phyloP scores from a whole-genome alignment of 164 flowering plant genomes.

The Liquidambar formosana region DNA sequence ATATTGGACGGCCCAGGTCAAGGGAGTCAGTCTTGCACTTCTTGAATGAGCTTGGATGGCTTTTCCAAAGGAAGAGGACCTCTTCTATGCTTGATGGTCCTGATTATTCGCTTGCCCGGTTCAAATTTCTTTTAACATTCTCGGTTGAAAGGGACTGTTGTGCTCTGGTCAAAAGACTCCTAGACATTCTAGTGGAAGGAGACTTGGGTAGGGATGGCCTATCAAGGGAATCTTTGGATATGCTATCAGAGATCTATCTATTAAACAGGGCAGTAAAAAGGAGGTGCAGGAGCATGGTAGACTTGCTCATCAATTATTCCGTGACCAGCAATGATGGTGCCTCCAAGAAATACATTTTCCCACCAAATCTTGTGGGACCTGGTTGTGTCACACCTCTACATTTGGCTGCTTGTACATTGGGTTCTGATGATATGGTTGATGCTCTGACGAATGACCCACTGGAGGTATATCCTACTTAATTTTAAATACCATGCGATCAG shows the following conservation, averaged over 20 bases:
- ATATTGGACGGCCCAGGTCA: conserved; percentile 43
- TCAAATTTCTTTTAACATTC: conserved; percentile 67
- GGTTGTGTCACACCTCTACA: conserved; percentile 87
- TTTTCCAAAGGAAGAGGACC: conserved; percentile 61
- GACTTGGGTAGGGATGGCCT: conserved; percentile 31
- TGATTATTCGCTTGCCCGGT: conserved; percentile 47
- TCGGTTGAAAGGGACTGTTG: conserved; percentile 76
- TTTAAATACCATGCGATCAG: background rate
- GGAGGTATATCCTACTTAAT: conserved; percentile 48
- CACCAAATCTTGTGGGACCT: conserved; percentile 70
- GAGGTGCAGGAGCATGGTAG: conserved; percentile 63
- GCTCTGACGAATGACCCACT: conserved; percentile 78
- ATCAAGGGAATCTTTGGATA: conserved; percentile 41
- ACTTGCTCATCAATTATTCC: conserved; percentile 65
- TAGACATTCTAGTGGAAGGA: conserved; percentile 60
- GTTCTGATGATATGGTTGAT: conserved; percentile 64
- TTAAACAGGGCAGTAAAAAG: conserved; percentile 79
- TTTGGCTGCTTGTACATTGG: conserved; percentile 75
- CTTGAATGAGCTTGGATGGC: conserved; percentile 93
- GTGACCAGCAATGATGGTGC: conserved; percentile 19
- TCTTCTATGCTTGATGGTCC: conserved; percentile 27
- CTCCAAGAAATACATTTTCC: conserved; percentile 54
- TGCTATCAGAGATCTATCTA: conserved; percentile 63
- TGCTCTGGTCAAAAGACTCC: conserved; percentile 58
- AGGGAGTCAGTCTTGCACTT: conserved; percentile 72